A percentile compares a stretch with the other conserved stretches of the same genome.
Conservation (phyloP, 345 rosid genomes). For the Turnera subulata region DNA sequence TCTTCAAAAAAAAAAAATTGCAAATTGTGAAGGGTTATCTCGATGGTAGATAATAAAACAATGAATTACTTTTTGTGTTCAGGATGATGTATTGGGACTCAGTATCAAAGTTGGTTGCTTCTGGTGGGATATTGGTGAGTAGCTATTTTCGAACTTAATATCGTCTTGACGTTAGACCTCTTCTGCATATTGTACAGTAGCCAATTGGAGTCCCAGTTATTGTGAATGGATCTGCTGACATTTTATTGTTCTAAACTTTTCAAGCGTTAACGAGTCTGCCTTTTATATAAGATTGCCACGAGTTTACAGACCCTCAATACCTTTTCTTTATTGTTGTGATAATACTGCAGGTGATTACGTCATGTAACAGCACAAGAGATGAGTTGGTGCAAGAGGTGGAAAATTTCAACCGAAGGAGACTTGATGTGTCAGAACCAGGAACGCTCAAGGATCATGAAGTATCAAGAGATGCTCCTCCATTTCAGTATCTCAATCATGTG, state of each 20-base stretch:
- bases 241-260: no score
- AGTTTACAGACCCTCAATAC: neutral
- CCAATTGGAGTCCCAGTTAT: no score
- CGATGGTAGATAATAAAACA: neutral
- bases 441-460: constrained; percentile 44
- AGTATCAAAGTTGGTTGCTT: constrained; percentile 75
- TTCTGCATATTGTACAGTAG: no score
- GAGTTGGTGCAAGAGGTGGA: constrained; percentile 79
- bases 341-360: constrained; percentile 63
- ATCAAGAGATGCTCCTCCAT: constrained; percentile 32
- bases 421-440: constrained; percentile 24
- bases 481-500: constrained; percentile 70
- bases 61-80: constrained; percentile 6
- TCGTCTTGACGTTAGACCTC: neutral
- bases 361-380: constrained; percentile 83
- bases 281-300: no score
- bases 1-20: neutral
- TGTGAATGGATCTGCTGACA: no score
- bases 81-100: constrained; percentile 96
- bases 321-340: neutral
- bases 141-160: constrained; percentile 4
- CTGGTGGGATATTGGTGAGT: constrained; percentile 78
- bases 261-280: no score
- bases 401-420: constrained; percentile 52
- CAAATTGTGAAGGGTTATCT: no score